phyloP scores from a whole-genome alignment of 2,329 filamentous ascomycete species.

The Colletotrichum lentis region DNA sequence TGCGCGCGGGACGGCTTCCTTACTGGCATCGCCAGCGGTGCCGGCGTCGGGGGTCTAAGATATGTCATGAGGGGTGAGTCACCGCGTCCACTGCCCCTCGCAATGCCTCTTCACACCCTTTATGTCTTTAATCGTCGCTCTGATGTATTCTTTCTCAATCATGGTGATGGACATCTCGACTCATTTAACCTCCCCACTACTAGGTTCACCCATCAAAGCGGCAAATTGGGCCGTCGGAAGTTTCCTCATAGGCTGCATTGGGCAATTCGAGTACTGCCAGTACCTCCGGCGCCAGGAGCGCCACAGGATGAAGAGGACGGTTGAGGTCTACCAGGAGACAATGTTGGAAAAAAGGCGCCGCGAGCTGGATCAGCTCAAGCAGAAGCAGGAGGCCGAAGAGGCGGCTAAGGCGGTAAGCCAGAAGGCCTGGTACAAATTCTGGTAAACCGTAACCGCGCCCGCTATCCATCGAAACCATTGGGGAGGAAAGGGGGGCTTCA shows the following conservation, averaged over 20 bases:
- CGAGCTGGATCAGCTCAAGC: slow-evolving; percentile 53
- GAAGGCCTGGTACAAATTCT: slow-evolving; percentile 65
- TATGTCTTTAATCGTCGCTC: too few relatives aligned
- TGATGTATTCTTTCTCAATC: not conserved
- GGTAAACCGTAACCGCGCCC: slow-evolving; percentile 56
- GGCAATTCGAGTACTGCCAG: slow-evolving; percentile 86
- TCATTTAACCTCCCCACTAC: too few relatives aligned
- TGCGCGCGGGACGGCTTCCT: slow-evolving; percentile 86
- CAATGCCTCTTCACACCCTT: not conserved
- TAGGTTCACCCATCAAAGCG: slow-evolving; percentile 62
- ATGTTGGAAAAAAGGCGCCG: slow-evolving; percentile 52
- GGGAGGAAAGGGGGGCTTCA: not conserved
- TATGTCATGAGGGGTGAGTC: slow-evolving; percentile 77
- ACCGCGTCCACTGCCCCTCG: not conserved
- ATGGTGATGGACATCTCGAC: not conserved
- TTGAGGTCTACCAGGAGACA: slow-evolving; percentile 68
- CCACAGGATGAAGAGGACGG: slow-evolving; percentile 82
- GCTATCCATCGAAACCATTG: not conserved
- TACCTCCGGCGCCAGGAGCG: slow-evolving; percentile 76
- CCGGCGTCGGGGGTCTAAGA: slow-evolving; percentile 76
- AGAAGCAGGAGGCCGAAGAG: slow-evolving; percentile 45
- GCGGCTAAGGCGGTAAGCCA: slow-evolving; percentile 45
- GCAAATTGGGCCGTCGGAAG: slow-evolving; percentile 87
- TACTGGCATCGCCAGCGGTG: slow-evolving; percentile 82
- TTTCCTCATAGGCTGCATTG: slow-evolving; percentile 74